phyloP scores from a whole-genome alignment of 1,284 basidiomycete species.

The Trichosporon asahii region DNA sequence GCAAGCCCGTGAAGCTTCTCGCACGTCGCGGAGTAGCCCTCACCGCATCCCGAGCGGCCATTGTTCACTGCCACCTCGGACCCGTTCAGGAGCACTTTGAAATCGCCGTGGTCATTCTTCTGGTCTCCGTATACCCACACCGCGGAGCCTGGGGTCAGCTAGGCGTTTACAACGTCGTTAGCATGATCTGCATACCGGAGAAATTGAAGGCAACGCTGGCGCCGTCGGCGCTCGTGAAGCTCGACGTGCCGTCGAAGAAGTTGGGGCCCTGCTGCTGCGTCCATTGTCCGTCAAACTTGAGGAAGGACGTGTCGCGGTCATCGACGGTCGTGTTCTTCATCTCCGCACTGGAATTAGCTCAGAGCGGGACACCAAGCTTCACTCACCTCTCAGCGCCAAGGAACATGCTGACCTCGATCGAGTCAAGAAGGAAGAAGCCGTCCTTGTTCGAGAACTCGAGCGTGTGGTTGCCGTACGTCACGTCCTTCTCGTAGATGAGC shows the following conservation, averaged over 20 bases:
- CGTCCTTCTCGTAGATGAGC: slow-evolving; percentile 30
- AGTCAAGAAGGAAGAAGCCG: slow-evolving; percentile 40
- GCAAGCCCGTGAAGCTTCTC: slow-evolving; percentile 51
- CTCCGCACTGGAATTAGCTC: slow-evolving; percentile 32
- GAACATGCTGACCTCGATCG: slow-evolving; percentile 34
- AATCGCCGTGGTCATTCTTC: slow-evolving; percentile 52
- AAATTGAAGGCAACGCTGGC: slow-evolving; percentile 43
- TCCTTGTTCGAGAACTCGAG: slow-evolving; percentile 38
- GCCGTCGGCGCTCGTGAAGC: slow-evolving; percentile 39
- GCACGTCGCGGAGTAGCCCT: slow-evolving; percentile 44
- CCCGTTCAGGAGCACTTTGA: slow-evolving; percentile 46
- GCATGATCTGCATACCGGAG: slow-evolving; percentile 32
- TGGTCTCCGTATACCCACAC: slow-evolving; percentile 53
- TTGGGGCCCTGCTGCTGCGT: slow-evolving; percentile 42
- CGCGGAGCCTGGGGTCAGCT: slow-evolving; percentile 40
- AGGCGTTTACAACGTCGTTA: too few species aligned
- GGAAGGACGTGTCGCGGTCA: slow-evolving; percentile 32
- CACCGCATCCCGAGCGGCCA: slow-evolving; percentile 48
- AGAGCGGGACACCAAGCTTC: too few species aligned
- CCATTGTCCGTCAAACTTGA: slow-evolving; percentile 46
- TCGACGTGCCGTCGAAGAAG: slow-evolving; percentile 42
- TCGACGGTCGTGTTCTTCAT: slow-evolving; percentile 47
- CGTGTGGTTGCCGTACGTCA: slow-evolving; percentile 31
- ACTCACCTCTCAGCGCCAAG: slow-evolving; percentile 42
- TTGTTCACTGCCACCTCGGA: slow-evolving; percentile 31